phyloP scores from a whole-genome alignment of 768 basidiomycete species.

The Termitomyces sp. region DNA sequence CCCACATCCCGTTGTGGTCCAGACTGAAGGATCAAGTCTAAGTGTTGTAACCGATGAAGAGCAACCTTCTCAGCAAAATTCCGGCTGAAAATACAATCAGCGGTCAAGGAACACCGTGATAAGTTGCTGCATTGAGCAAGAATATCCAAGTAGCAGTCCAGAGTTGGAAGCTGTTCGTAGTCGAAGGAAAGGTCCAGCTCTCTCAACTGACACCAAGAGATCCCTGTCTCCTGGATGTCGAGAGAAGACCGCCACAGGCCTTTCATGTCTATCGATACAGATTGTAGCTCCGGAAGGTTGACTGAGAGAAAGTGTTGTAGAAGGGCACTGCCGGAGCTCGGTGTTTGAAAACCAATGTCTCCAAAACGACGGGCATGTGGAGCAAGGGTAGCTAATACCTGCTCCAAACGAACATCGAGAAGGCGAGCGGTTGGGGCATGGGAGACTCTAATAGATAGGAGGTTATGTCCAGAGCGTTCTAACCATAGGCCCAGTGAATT shows the following conservation, averaged over 20 bases:
- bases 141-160: slow-evolving; percentile 33
- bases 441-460: slow-evolving; percentile 28
- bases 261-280: slow-evolving; percentile 27
- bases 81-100: slow-evolving; percentile 24
- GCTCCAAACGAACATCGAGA: slow-evolving; percentile 20
- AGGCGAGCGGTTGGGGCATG: slow-evolving; percentile 19
- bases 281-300: slow-evolving; percentile 25
- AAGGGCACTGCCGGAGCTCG: slow-evolving; percentile 22
- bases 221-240: slow-evolving; percentile 20
- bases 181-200: slow-evolving; percentile 33
- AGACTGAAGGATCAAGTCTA: slow-evolving; percentile 31
- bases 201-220: slow-evolving; percentile 40
- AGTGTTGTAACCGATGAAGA: slow-evolving; percentile 28
- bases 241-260: slow-evolving; percentile 22
- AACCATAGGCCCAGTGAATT: slow-evolving; percentile 32
- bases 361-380: slow-evolving; percentile 34
- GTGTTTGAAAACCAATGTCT: slow-evolving; percentile 30
- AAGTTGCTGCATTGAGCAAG: slow-evolving; percentile 30
- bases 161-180: slow-evolving; percentile 26
- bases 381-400: slow-evolving; percentile 26
- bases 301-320: slow-evolving; percentile 20
- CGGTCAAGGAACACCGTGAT: slow-evolving; percentile 27
- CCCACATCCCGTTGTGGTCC: slow-evolving; percentile 2
- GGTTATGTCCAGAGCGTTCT: slow-evolving; percentile 28
- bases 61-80: slow-evolving; percentile 7